phyloP scores from a whole-genome alignment of 139 green algal species.

The Coelastrella sp. region DNA sequence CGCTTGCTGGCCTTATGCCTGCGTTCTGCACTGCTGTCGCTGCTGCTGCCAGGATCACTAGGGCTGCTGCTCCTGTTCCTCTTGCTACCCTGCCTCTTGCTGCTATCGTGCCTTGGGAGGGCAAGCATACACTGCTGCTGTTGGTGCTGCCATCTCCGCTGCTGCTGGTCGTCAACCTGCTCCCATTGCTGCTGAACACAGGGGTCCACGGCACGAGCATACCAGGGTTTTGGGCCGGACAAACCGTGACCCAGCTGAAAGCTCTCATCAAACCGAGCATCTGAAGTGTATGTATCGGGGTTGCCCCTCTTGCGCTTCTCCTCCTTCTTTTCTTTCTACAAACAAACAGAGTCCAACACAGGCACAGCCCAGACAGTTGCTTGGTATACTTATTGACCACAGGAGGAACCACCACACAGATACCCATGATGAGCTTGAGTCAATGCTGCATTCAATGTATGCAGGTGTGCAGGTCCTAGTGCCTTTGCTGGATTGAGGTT shows the following conservation, averaged over 20 bases:
- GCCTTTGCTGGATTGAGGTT: too few species aligned
- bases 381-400: neutral
- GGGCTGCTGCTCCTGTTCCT: slow-evolving; percentile 17
- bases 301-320: slow-evolving; percentile 70
- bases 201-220: neutral
- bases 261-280: slow-evolving; percentile 85
- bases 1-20: slow-evolving; percentile 31
- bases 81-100: neutral
- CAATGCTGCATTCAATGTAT: neutral
- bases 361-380: neutral
- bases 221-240: slow-evolving; percentile 43
- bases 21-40: neutral
- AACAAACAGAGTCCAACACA: neutral
- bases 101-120: neutral
- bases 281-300: slow-evolving; percentile 75
- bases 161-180: slow-evolving; percentile 18
- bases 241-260: slow-evolving; percentile 76
- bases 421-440: neutral
- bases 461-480: neutral
- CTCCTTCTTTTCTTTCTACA: slow-evolving; percentile 64
- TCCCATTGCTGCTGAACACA: neutral
- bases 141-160: slow-evolving; percentile 13
- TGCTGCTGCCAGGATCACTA: slow-evolving; percentile 32
- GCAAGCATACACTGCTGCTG: neutral
- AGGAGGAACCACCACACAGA: neutral